Evolutionary conservation across 2,329 filamentous ascomycete genomes (phyloP).

Genomic region (Apiospora pterosperma): DNA sequence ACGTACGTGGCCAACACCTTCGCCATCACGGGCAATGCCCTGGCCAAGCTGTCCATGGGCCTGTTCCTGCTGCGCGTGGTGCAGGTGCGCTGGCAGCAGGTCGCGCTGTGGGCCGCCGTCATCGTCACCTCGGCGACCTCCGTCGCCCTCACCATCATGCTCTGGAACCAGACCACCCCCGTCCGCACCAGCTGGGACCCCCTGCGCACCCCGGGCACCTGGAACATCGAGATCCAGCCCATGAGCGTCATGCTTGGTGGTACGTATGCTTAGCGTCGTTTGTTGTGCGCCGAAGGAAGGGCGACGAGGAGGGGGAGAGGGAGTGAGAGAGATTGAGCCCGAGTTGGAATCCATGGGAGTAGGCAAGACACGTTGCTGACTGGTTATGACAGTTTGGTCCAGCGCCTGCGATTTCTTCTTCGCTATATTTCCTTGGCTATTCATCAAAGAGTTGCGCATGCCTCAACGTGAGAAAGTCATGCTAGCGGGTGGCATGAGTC

Average conservation of each 20-base stretch:
- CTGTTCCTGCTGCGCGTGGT: conserved; percentile 35
- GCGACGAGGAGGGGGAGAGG: background rate
- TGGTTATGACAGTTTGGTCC: conserved; percentile 29
- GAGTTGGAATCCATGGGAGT: too few relatives aligned
- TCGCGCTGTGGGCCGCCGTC: conserved; percentile 30
- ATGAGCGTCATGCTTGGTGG: conserved; percentile 33
- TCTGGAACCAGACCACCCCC: conserved; percentile 36
- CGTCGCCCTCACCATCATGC: conserved; percentile 28
- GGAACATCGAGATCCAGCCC: conserved; percentile 33
- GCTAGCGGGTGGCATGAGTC: conserved; percentile 23
- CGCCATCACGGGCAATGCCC: conserved; percentile 33
- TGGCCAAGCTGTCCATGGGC: conserved; percentile 36
- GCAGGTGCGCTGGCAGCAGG: conserved; percentile 30
- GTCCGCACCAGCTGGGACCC: conserved; percentile 33
- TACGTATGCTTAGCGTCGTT: conserved; percentile 10
- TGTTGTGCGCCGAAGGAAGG: background rate
- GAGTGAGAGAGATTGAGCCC: background rate
- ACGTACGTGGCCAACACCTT: conserved; percentile 35
- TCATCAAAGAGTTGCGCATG: conserved; percentile 22
- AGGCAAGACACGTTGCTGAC: conserved; percentile 19
- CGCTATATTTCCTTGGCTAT: conserved; percentile 24
- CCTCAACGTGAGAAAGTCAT: conserved; percentile 24
- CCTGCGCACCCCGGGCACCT: conserved; percentile 29
- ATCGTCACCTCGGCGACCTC: conserved; percentile 28
- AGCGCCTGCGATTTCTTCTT: conserved; percentile 27